Evolutionary conservation across 176 grass and related monocot species (phyloP).

Genomic region (Bromus sterilis): DNA sequence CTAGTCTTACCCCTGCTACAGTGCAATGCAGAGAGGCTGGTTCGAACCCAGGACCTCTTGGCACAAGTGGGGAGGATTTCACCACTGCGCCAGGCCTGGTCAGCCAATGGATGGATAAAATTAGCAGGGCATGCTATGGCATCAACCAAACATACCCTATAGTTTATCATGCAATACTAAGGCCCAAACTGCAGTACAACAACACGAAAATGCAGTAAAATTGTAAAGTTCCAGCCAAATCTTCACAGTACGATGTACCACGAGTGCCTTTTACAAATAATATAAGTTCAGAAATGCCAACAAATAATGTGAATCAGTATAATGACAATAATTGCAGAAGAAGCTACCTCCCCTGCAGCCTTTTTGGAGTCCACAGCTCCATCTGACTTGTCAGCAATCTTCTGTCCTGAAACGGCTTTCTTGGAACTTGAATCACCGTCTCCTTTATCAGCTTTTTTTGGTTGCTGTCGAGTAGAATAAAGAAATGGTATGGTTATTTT

Average conservation of each 20-base stretch:
- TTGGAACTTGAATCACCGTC: constrained; percentile 44
- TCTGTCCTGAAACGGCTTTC: constrained; percentile 45
- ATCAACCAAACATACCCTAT: not conserved
- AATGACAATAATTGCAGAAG: not conserved
- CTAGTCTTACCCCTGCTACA: too few species aligned
- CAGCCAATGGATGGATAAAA: not conserved
- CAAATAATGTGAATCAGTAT: not conserved
- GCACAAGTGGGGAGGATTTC: too few species aligned
- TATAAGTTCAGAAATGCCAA: not conserved
- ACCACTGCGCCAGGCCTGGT: too few species aligned
- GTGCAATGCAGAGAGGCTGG: too few species aligned
- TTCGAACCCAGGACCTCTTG: too few species aligned
- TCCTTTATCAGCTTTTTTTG: constrained; percentile 64
- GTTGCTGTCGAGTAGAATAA: constrained; percentile 17
- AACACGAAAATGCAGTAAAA: not conserved
- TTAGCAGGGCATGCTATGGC: not conserved
- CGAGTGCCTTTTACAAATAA: not conserved
- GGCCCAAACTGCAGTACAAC: not conserved
- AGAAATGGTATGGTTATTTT: not conserved
- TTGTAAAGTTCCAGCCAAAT: not conserved
- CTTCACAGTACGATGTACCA: constrained; percentile 7
- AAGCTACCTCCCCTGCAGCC: constrained; percentile 41
- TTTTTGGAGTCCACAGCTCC: constrained; percentile 35
- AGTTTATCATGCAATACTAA: not conserved
- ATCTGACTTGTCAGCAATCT: constrained; percentile 39